Percentiles rank a stretch among this genome's conserved stretches.
Conservation (phyloP, 1,139 yeast genomes). For the Kodamaea plutei region DNA sequence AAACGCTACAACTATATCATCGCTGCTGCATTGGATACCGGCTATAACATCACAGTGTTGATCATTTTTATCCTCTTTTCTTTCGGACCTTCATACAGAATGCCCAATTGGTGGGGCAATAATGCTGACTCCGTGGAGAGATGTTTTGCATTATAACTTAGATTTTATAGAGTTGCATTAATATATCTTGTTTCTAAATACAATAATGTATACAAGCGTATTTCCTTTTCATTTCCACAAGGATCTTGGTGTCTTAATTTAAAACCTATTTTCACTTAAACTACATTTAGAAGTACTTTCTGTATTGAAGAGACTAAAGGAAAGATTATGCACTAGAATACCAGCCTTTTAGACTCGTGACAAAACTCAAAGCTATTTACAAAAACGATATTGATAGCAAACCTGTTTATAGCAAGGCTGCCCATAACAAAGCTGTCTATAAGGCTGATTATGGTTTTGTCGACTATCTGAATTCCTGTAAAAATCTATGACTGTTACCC, state of each 20-base stretch:
- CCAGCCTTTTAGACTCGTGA: no score
- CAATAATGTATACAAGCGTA: neutral
- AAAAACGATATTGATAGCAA: no score
- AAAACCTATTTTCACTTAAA: neutral
- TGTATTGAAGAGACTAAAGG: no score
- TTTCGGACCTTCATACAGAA: slow-evolving; percentile 24
- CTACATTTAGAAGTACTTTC: no score
- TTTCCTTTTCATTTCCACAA: neutral
- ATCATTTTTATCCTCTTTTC: slow-evolving; percentile 33
- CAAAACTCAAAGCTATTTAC: no score
- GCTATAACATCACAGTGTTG: slow-evolving; percentile 38
- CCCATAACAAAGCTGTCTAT: no score
- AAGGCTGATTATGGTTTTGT: no score
- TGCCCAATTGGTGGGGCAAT: slow-evolving; percentile 50
- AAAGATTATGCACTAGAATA: no score
- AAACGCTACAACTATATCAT: slow-evolving; percentile 39
- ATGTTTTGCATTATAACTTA: slow-evolving; percentile 32
- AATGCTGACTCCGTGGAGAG: slow-evolving; percentile 38
- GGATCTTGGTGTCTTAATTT: neutral
- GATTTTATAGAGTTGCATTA: neutral
- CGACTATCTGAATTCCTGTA: no score
- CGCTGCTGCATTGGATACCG: slow-evolving; percentile 49
- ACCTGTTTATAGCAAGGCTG: no score
- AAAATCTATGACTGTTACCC: no score
- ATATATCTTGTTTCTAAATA: neutral